Evolutionary conservation across 495 filamentous ascomycete genomes (phyloP), one percentile per base, ranked within the genome.

Genomic region (Penicillium lagena): DNA sequence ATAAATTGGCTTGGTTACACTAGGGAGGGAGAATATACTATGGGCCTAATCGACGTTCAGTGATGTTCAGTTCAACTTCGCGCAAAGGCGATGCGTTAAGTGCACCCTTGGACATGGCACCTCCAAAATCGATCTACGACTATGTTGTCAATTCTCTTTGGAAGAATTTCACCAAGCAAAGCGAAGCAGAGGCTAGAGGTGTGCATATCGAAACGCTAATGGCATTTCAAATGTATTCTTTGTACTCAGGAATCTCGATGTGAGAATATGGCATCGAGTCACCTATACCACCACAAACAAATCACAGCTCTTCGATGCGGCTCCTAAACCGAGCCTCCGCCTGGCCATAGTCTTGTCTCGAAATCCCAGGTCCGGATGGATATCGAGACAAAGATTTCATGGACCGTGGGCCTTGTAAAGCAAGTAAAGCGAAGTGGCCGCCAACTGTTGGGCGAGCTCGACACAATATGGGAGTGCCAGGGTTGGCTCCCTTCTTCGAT

Each of bases 401-500:
- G 7, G 51, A 61, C 12, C 40, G 43, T 1, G 67, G 59, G 5
- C 67, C 67, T 15, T 67, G 42, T 38, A 69, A 59, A 7, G 73
- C 69, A 47, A 78, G 58, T 7, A 77, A 36, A 0, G 77, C 75
- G 58, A 75, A 80, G 47, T 80, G 76, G 1, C 74, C 73, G 13
- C 76, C 78, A 0, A 76, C 75, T 4, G 76, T 76, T 1, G 78
- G 79, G 15, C 79, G 67, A 13, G 75, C 77, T n/a, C 61, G 61
- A 43, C 74, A 77, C 39, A 66, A 42, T 39, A 76, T 58, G 7
- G 57, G 62, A 36, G 49, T 43, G 27, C 50, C 66, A 45, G 60
- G 64, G 7, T 60, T 60, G 37, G 62, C 49, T 1, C 73, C 74
- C 39, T 61, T 52, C 4, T 47, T 42, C 10, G 64, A 67, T 5